Percentiles rank a stretch among this genome's conserved stretches.
Conservation (phyloP, 176 grass and related monocot species). For the Raddia guianensis region DNA sequence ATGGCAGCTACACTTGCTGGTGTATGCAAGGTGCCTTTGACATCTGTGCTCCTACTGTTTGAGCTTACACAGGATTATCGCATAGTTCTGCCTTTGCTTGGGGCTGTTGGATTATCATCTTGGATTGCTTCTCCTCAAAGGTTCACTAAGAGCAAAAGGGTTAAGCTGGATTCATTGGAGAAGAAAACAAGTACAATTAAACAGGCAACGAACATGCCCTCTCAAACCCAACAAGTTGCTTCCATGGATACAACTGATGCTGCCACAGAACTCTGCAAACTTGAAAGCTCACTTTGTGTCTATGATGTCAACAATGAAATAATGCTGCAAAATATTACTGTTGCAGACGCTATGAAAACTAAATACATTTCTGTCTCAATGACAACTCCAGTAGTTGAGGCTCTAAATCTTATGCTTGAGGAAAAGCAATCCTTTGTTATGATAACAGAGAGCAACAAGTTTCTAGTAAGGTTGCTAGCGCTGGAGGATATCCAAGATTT, state of each 20-base stretch:
- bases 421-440: slow-evolving; percentile 73
- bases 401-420: slow-evolving; percentile 65
- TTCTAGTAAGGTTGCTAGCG: slow-evolving; percentile 57
- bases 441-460: slow-evolving; percentile 49
- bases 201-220: slow-evolving; percentile 1
- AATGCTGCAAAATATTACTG: slow-evolving; percentile 57
- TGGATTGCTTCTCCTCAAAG: slow-evolving; percentile 84
- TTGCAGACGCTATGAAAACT: slow-evolving; percentile 78
- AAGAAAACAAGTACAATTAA: slow-evolving; percentile 35
- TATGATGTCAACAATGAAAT: slow-evolving; percentile 51
- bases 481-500: slow-evolving; percentile 78
- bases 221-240: slow-evolving; percentile 34
- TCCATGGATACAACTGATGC: slow-evolving; percentile 39
- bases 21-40: slow-evolving; percentile 91
- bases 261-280: slow-evolving; percentile 56
- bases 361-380: slow-evolving; percentile 64
- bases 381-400: slow-evolving; percentile 57
- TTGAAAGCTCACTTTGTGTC: slow-evolving; percentile 81
- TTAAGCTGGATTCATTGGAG: slow-evolving; percentile 32
- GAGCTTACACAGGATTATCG: slow-evolving; percentile 94
- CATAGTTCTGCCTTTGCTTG: slow-evolving; percentile 95
- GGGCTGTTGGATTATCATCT: slow-evolving; percentile 92
- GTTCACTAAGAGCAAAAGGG: slow-evolving; percentile 52
- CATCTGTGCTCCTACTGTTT: slow-evolving; percentile 90
- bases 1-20: slow-evolving; percentile 97